Percentiles rank a stretch among this genome's conserved stretches.
phyloP scores from a whole-genome alignment of 1,284 basidiomycete species.

The Cryptococcus sp. region DNA sequence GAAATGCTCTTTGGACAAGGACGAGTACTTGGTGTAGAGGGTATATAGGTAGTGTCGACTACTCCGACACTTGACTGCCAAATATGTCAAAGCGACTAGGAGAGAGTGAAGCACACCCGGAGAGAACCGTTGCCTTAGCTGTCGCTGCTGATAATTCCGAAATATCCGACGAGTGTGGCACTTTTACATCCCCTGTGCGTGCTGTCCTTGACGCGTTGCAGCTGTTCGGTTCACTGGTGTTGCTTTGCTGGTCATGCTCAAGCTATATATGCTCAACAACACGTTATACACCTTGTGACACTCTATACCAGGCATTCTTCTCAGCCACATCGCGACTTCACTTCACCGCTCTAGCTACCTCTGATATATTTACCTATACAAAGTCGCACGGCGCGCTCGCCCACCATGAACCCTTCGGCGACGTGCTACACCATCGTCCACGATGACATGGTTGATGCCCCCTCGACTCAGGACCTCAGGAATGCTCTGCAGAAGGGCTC shows the following conservation, averaged over 20 bases:
- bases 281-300: not conserved
- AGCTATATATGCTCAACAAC: not conserved
- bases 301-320: not conserved
- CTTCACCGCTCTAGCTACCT: not conserved
- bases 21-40: not conserved
- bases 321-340: not conserved
- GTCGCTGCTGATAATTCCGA: not conserved
- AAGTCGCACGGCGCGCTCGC: conserved; percentile 4
- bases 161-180: conserved; percentile 7
- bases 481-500: conserved; percentile 84
- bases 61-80: not conserved
- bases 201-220: too few species aligned
- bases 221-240: too few species aligned
- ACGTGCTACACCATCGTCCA: conserved; percentile 85
- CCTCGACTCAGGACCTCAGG: conserved; percentile 81
- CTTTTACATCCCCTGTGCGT: not conserved
- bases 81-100: not conserved
- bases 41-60: conserved; percentile 3
- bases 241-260: not conserved
- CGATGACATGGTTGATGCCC: conserved; percentile 68
- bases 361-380: not conserved
- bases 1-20: conserved; percentile 10
- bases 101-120: conserved; percentile 1
- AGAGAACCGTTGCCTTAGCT: not conserved
- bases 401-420: conserved; percentile 50